Evolutionary conservation across 352 stramenopile species (phyloP).

Genomic region (Phytophthora quininea): DNA sequence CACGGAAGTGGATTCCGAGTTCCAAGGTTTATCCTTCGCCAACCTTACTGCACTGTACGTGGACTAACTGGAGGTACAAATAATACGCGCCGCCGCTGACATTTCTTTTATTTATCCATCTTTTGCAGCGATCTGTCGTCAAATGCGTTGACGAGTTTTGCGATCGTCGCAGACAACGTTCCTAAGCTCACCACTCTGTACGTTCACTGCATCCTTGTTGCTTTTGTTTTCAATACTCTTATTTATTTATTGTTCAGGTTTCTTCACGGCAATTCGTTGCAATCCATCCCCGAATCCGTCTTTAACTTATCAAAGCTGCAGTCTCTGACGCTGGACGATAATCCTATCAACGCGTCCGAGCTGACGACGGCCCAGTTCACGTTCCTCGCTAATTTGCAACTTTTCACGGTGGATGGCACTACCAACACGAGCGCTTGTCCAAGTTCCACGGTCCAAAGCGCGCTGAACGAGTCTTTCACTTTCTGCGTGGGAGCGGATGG

Average conservation of each 20-base stretch:
- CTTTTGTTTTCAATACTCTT: too few species aligned
- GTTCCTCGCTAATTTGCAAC: constrained; percentile 56
- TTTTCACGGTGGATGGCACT: constrained; percentile 57
- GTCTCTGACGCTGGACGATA: constrained; percentile 47
- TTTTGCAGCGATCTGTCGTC: constrained; percentile 45
- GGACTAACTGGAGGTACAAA: background rate
- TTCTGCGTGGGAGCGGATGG: constrained; percentile 50
- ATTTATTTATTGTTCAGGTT: constrained; percentile 23
- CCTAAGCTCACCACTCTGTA: constrained; percentile 54
- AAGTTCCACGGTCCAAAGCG: constrained; percentile 39
- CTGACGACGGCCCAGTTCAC: constrained; percentile 55
- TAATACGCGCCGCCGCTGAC: background rate
- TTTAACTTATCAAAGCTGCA: constrained; percentile 63
- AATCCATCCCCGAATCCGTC: constrained; percentile 49
- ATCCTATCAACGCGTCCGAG: constrained; percentile 60
- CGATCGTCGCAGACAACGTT: constrained; percentile 42
- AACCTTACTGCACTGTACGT: constrained; percentile 68
- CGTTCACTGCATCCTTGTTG: constrained; percentile 2
- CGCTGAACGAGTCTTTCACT: constrained; percentile 60
- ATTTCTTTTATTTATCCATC: constrained; percentile 3
- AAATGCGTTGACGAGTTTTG: constrained; percentile 48
- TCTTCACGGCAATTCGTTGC: constrained; percentile 58
- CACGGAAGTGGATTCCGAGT: constrained; percentile 33
- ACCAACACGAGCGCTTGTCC: constrained; percentile 64
- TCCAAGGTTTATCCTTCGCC: constrained; percentile 46